phyloP scores from a whole-genome alignment of 768 basidiomycete species.

The Kwoniella dejecticola region DNA sequence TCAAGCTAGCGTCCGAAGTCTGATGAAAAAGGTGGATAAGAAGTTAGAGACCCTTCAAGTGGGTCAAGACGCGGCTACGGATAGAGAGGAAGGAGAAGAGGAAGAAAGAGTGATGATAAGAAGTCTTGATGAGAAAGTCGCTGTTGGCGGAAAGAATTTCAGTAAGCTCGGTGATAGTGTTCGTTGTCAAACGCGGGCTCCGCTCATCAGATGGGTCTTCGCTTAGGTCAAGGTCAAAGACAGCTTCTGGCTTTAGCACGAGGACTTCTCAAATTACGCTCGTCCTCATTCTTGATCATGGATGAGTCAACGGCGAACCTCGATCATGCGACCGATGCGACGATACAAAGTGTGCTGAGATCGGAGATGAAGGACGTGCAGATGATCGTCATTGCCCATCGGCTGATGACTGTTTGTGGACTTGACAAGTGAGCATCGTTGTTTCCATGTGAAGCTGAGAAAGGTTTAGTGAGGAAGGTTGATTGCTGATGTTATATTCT shows the following conservation, averaged over 20 bases:
- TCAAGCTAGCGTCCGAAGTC: slow-evolving; percentile 9
- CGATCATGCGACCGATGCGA: slow-evolving; percentile 64
- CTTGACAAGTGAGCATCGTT: slow-evolving; percentile 59
- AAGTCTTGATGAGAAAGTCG: slow-evolving; percentile 55
- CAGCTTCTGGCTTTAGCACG: slow-evolving; percentile 66
- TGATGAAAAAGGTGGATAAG: slow-evolving; percentile 8
- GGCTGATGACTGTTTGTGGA: slow-evolving; percentile 62
- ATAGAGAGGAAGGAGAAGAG: slow-evolving; percentile 27
- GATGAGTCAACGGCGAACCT: slow-evolving; percentile 61
- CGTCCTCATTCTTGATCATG: slow-evolving; percentile 63
- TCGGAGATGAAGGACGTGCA: slow-evolving; percentile 59
- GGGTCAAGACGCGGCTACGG: slow-evolving; percentile 2
- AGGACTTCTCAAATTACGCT: slow-evolving; percentile 58
- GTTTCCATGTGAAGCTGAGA: neutral
- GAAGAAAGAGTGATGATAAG: slow-evolving; percentile 51
- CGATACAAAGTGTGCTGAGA: slow-evolving; percentile 64
- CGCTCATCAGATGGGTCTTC: too few species aligned
- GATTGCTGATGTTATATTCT: neutral
- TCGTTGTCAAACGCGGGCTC: neutral
- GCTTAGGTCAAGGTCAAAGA: slow-evolving; percentile 60
- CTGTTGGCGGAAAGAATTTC: slow-evolving; percentile 57
- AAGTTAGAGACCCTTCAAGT: slow-evolving; percentile 13
- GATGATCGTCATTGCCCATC: slow-evolving; percentile 65
- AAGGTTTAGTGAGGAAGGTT: too few species aligned
- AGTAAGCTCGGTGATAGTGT: slow-evolving; percentile 51